Base-by-base conservation (phyloP, 805 yeast genomes). In the Pichia membranifaciens region DNA sequence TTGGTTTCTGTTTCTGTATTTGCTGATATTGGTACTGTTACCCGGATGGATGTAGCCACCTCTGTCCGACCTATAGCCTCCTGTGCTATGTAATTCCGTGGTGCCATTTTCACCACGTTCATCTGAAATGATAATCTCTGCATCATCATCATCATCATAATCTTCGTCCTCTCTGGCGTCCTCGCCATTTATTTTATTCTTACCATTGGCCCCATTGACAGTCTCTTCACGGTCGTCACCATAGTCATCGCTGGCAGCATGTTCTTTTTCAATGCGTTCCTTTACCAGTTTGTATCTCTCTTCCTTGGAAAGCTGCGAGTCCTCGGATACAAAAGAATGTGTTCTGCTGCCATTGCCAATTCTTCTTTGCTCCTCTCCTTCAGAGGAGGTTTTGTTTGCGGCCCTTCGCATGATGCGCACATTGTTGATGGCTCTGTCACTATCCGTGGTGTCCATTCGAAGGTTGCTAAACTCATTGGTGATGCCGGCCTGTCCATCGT, bases 221-320 rank as follows among this genome's bases (percentile, higher is more conserved):
- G 51, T 54, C 5, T 51, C 60, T 15, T 57, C 62, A 0, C 52
- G 58, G 12, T 60, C 63, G 2, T 55, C 65, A 10, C 56, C 58
- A 6, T 63, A 64, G 13, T 59, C 62, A 15, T 50, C 52, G 15
- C 50, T 48, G 13, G 48, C 51, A 8, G 46, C 59, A 13, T 62
- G 63, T n/a, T 66, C 67, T 35, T 51, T 49, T 28, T 54, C 59
- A 32, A 59, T 46, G 67, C 45, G 70, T 67, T 48, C 71, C 56
- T 47, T 72, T 66, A 49, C 75, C 43, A 60, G 60, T 50, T 65
- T 68, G 53, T 76, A 76, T 32, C 65, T 55, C 36, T 67, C 70
- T 53, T 74, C 78, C 49, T 70, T 70, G 3, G 70, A 60, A 3
- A 37, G 40, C 12, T 8, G 71, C 53, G 45, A 67, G 8, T 68